Evolutionary conservation across 306 rosid genomes (phyloP), one percentile per base, ranked within the genome.

Genomic region (Cucumis melo): DNA sequence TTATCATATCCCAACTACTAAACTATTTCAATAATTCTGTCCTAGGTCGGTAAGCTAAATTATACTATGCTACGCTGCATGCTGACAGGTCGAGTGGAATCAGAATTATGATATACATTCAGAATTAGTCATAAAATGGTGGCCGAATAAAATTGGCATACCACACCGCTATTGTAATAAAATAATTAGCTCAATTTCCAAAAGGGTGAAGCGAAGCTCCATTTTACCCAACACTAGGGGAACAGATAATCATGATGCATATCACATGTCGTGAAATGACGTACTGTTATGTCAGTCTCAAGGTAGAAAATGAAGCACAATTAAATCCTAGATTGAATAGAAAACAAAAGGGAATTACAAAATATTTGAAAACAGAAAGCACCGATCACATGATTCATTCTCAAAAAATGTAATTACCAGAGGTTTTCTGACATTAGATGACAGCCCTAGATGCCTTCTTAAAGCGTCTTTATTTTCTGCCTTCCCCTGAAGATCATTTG

Each of bases 401-500:
- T 27, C 14, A 61, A 62, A 74, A 82, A 85, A 83, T 64, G 73
- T 72, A 78, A 51, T 84, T 94, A 94, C 99, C 97, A 94, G 78
- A 66, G 99, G 99, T 81, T 84, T 92, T 82, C 62, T 84, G 83
- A 78, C 77, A 86, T 85, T 87, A 75, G 89, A 89, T 48, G 96
- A 92, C 82, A 94, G 92, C 58, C 93, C 87, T 20, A 92, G 84
- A 15, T 70, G 83, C 86, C 84, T 94, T 89, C 91, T 87, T 74
- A 90, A n/a, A 71, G 90, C 96, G 80, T 87, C 85, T 87, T 94
- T 94, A 81, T 94, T 94, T 79, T 87, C 96, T 79, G 83, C 79
- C 81, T 94, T 94, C 76, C 99, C 99, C 51, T 83, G 83, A 81
- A 89, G 87, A 88, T 90, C 99, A 83, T 84, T 87, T 65, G 91